Evolutionary conservation across 371 early-diverging fungal species (phyloP).

Genomic region (Nematocida sp.): DNA sequence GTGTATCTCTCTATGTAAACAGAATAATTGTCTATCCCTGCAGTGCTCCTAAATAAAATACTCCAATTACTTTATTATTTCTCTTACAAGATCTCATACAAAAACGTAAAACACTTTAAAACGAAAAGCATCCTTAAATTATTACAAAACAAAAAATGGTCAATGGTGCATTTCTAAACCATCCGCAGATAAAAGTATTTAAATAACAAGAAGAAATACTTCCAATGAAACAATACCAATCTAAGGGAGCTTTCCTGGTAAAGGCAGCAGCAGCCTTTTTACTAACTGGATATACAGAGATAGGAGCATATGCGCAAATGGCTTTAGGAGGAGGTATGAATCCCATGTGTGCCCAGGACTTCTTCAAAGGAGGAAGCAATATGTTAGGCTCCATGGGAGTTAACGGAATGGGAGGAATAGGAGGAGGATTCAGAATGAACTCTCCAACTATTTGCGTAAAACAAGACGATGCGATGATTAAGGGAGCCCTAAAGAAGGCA

Average conservation of each 20-base stretch:
- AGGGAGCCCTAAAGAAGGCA: not conserved
- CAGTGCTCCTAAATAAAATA: constrained; percentile 21
- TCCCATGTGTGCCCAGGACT: not conserved
- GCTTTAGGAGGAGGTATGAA: not conserved
- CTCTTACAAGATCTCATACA: too few species aligned
- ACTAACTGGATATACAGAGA: not conserved
- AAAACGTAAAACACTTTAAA: too few species aligned
- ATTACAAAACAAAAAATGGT: too few species aligned
- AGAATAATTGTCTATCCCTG: constrained; percentile 45
- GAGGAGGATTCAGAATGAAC: constrained; percentile 19
- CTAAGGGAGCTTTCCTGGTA: not conserved
- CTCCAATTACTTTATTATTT: not conserved
- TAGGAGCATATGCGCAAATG: not conserved
- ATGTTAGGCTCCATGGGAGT: constrained; percentile 22
- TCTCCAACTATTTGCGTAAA: constrained; percentile 44
- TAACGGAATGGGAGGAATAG: constrained; percentile 22
- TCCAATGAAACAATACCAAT: not conserved
- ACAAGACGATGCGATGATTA: not conserved
- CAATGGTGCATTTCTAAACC: not conserved
- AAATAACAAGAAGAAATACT: not conserved
- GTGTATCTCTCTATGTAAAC: constrained; percentile 20
- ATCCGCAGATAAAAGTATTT: constrained; percentile 38
- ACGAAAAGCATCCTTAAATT: too few species aligned
- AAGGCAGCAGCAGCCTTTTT: not conserved
- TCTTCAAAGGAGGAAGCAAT: constrained; percentile 21